Evolutionary conservation across 768 basidiomycete species (phyloP).

Genomic region (Hericium alpestre): DNA sequence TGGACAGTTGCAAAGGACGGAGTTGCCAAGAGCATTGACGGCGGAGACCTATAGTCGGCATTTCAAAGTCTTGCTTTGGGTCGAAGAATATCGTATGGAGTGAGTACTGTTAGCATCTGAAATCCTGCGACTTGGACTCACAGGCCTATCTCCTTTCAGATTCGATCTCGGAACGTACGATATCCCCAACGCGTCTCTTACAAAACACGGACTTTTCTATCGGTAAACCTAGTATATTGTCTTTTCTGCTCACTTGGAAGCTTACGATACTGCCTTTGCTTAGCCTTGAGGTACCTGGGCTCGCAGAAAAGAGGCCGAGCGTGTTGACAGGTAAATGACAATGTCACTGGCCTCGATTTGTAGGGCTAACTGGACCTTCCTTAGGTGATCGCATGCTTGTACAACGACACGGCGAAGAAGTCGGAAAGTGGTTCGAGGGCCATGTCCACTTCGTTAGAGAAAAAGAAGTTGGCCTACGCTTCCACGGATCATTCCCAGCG

Average conservation of each 20-base stretch:
- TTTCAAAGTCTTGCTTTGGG: conserved; percentile 36
- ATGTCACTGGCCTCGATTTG: neutral
- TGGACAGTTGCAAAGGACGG: conserved; percentile 19
- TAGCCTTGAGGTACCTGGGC: conserved; percentile 10
- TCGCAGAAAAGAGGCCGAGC: conserved; percentile 13
- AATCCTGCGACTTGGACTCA: neutral
- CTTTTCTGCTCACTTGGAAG: neutral
- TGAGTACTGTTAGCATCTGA: conserved; percentile 13
- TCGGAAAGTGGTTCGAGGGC: conserved; percentile 48
- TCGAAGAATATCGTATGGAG: conserved; percentile 42
- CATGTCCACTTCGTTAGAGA: conserved; percentile 39
- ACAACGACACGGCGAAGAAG: conserved; percentile 25
- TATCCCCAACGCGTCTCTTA: conserved; percentile 8
- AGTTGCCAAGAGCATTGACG: conserved; percentile 28
- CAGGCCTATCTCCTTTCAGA: conserved; percentile 10
- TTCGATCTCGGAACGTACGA: conserved; percentile 24
- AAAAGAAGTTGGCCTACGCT: conserved; percentile 12
- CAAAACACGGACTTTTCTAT: conserved; percentile 2
- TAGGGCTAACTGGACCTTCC: conserved; percentile 30
- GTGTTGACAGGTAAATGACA: neutral
- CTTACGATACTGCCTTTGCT: too few species aligned
- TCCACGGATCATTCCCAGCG: conserved; percentile 31
- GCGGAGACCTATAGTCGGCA: conserved; percentile 30
- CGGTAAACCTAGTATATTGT: neutral
- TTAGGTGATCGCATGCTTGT: conserved; percentile 36